These are phyloP conservation scores for Meyerozyma sp. DNA, from an alignment of 1,139 yeast genomes.

Conservation along the genomic window DNA sequence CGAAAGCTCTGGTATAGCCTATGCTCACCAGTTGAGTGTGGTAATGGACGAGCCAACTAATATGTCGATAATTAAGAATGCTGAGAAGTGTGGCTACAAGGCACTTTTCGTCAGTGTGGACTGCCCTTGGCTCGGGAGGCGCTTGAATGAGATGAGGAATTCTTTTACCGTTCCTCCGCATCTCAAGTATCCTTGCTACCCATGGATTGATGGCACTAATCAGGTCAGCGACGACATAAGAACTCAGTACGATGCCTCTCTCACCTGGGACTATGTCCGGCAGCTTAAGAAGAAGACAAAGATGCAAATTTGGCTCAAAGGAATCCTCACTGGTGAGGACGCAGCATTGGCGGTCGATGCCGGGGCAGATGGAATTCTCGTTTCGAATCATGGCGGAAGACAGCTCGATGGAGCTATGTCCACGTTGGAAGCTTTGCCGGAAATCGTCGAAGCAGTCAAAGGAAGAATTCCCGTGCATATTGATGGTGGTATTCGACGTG, in stretches of 20 bases:
- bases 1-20: neutral
- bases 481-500: constrained; percentile 14
- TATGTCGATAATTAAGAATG: constrained; percentile 9
- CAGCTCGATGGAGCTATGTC: constrained; percentile 7
- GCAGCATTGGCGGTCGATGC: constrained; percentile 5
- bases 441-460: neutral
- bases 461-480: constrained; percentile 9
- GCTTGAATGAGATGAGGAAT: constrained; percentile 14
- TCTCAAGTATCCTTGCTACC: neutral
- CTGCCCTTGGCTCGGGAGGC: constrained; percentile 13
- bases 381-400: constrained; percentile 8
- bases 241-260: constrained; percentile 10
- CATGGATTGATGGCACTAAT: neutral
- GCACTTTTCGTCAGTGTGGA: constrained; percentile 14
- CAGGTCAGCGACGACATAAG: constrained; percentile 6
- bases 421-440: constrained; percentile 6
- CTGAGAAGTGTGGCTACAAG: constrained; percentile 12
- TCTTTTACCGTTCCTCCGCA: neutral
- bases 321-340: constrained; percentile 6
- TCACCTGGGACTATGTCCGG: constrained; percentile 6
- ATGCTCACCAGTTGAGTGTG: constrained; percentile 1
- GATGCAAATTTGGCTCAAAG: constrained; percentile 6
- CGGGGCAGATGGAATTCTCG: constrained; percentile 6
- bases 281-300: constrained; percentile 6
- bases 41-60: neutral